Conservation (phyloP, 2,329 filamentous ascomycete genomes). For the Lojkania enalia region DNA sequence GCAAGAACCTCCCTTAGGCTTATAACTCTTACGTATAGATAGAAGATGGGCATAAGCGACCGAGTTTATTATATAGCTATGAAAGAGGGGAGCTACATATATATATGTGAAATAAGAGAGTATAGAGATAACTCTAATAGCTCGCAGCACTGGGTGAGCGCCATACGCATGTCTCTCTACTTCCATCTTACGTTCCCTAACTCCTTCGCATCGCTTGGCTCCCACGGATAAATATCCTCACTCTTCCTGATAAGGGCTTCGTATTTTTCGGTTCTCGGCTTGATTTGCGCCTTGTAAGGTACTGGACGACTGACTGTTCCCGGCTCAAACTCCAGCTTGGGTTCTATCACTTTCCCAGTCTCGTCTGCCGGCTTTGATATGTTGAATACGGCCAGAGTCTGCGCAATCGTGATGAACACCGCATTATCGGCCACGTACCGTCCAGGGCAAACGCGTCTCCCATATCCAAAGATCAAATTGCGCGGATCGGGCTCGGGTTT, state of each 20-base stretch:
- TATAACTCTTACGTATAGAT: too few species aligned
- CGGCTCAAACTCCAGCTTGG: slow-evolving; percentile 40
- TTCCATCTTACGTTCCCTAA: slow-evolving; percentile 6
- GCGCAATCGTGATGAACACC: slow-evolving; percentile 48
- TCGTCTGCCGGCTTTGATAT: slow-evolving; percentile 42
- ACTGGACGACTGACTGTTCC: slow-evolving; percentile 47
- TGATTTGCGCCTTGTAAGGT: slow-evolving; percentile 40
- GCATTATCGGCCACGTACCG: slow-evolving; percentile 47
- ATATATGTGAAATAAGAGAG: too few species aligned
- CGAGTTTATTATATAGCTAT: too few species aligned
- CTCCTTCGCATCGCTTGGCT: slow-evolving; percentile 44
- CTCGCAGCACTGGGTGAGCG: too few species aligned
- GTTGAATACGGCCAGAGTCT: slow-evolving; percentile 53
- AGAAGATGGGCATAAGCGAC: too few species aligned
- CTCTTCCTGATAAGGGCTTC: slow-evolving; percentile 37
- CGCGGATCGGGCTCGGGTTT: slow-evolving; percentile 45
- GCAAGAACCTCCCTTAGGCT: too few species aligned
- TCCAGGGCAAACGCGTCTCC: slow-evolving; percentile 49
- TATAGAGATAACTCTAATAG: too few species aligned
- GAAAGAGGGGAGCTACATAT: too few species aligned
- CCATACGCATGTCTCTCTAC: too few species aligned
- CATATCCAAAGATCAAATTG: slow-evolving; percentile 43
- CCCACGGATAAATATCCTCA: slow-evolving; percentile 45
- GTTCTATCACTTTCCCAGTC: slow-evolving; percentile 31
- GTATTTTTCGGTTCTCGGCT: slow-evolving; percentile 39